Evolutionary conservation across 768 basidiomycete genomes (phyloP), one percentile per base, ranked within the genome.

Genomic region (Xerocomellus amylosporus): DNA sequence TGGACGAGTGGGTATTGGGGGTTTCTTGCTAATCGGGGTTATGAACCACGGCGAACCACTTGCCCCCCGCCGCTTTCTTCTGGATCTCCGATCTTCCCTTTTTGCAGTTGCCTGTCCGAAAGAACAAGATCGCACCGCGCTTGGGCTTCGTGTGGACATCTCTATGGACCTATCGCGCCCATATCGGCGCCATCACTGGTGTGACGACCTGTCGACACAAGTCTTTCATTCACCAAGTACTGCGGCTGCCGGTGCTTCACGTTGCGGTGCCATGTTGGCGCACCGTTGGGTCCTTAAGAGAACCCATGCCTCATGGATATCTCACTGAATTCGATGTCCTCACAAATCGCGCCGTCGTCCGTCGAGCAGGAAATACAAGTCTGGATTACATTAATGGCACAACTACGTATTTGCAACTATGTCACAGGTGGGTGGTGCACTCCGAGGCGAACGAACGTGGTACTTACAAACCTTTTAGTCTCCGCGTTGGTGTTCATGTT

Each of bases 351-450:
- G 28, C 37, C 53, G 3, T 8, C 51, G 8, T 19, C 51, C 20
- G 38, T 26, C 5, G 54, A 48, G n/a, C 52, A 54, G 24, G 57
- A 59, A 24, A 22, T 41, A 3, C 47, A 39, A 15, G 48, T 1
- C 2, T 28, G 53, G 31, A 44, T 63, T 20, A 10, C 46, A 13
- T 30, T 12, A 10, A 38, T 65, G 51, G 42, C 17, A 34, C 63
- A 65, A 41, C 37, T 59, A 8, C 64, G 55, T 6, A 33, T 55
- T 28, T 54, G 39, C 9, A 64, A 65, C 45, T 54, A 65, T 46
- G 46, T 49, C 26, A 65, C 51, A 41, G 28, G 63, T 42, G 30
- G 26, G 41, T 24, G 15, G n/a, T 19, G 14, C 28, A 28, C 6
- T 17, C 39, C n/a, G 9, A 22, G 9, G 3, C 20, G 17, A 39